A percentile compares a stretch with the other conserved stretches of the same genome.
These are phyloP conservation scores for Suillus decipiens DNA, from an alignment of 768 basidiomycete genomes.

Conservation along the genomic window DNA sequence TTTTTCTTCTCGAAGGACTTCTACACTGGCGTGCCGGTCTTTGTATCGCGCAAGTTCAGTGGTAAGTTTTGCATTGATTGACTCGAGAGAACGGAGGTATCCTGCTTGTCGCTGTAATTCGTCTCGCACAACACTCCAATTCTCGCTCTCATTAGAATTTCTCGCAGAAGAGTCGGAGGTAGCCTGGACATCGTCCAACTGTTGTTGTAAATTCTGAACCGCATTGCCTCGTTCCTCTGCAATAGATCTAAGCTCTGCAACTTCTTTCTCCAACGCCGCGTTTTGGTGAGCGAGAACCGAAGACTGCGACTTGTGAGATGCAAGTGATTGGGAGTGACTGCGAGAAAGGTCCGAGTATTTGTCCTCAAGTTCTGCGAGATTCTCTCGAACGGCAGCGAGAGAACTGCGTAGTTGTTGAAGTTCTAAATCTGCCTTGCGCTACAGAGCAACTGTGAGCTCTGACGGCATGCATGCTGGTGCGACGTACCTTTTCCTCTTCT, in stretches of 20 bases:
- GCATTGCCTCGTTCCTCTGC: slow-evolving; percentile 44
- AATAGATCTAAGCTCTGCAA: slow-evolving; percentile 41
- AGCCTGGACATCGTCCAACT: slow-evolving; percentile 46
- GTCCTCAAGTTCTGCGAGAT: slow-evolving; percentile 64
- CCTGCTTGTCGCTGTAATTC: slow-evolving; percentile 68
- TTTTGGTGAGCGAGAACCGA: slow-evolving; percentile 48
- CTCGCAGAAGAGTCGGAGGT: slow-evolving; percentile 32
- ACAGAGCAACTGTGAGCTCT: slow-evolving; percentile 6
- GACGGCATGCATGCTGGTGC: not conserved
- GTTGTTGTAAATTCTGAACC: slow-evolving; percentile 46
- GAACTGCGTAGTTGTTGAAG: slow-evolving; percentile 51
- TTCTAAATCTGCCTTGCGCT: slow-evolving; percentile 55
- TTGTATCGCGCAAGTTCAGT: slow-evolving; percentile 55
- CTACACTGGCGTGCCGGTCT: slow-evolving; percentile 59
- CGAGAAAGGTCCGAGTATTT: slow-evolving; percentile 49
- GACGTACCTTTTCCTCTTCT: slow-evolving; percentile 61
- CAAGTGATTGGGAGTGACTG: slow-evolving; percentile 48
- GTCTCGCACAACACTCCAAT: slow-evolving; percentile 63
- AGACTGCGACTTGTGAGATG: slow-evolving; percentile 53
- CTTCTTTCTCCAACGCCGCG: slow-evolving; percentile 49
- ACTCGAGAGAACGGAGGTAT: slow-evolving; percentile 62
- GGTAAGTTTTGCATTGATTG: slow-evolving; percentile 54
- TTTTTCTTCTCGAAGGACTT: slow-evolving; percentile 77
- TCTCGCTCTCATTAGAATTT: slow-evolving; percentile 46
- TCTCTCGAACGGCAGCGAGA: slow-evolving; percentile 52